Conservation (phyloP, 352 stramenopile genomes). For the Phytophthora pinifolia region DNA sequence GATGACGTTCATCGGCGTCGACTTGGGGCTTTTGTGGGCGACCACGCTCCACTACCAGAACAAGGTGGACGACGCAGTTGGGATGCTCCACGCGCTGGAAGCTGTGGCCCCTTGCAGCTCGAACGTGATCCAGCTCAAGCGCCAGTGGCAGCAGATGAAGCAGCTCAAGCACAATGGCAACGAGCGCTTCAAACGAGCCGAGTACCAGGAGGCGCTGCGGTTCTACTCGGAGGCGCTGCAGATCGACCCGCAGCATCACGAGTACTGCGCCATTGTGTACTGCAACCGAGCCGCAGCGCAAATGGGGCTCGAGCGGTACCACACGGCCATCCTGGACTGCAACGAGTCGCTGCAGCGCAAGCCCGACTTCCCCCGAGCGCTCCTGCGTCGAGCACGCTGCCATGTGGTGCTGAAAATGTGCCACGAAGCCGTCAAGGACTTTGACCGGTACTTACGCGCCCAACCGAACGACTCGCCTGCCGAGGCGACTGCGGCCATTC, state of each 20-base stretch:
- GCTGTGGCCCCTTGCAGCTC: slow-evolving; percentile 63
- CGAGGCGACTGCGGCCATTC: slow-evolving; percentile 31
- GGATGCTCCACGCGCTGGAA: slow-evolving; percentile 58
- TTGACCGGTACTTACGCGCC: slow-evolving; percentile 68
- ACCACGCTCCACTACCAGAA: slow-evolving; percentile 74
- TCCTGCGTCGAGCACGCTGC: slow-evolving; percentile 73
- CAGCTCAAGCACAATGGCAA: slow-evolving; percentile 72
- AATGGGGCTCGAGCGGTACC: slow-evolving; percentile 69
- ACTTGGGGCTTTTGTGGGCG: slow-evolving; percentile 58
- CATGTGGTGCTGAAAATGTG: slow-evolving; percentile 61
- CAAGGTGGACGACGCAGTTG: slow-evolving; percentile 60
- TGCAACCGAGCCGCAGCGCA: slow-evolving; percentile 82
- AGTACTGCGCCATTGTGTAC: slow-evolving; percentile 77
- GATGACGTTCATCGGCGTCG: slow-evolving; percentile 55
- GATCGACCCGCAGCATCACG: slow-evolving; percentile 65
- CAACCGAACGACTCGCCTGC: slow-evolving; percentile 29
- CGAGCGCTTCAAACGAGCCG: slow-evolving; percentile 54
- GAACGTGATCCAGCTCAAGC: slow-evolving; percentile 72
- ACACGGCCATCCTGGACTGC: slow-evolving; percentile 73
- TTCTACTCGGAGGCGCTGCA: slow-evolving; percentile 69
- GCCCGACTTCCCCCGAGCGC: slow-evolving; percentile 49
- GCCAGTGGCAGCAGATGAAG: slow-evolving; percentile 65
- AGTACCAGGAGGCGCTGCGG: slow-evolving; percentile 52
- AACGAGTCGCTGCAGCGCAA: slow-evolving; percentile 70
- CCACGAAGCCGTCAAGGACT: slow-evolving; percentile 66